Percentiles rank a stretch among this genome's conserved stretches.
These are phyloP conservation scores for Abelmoschus esculentus DNA, from an alignment of 345 rosid genomes.

Conservation along the genomic window DNA sequence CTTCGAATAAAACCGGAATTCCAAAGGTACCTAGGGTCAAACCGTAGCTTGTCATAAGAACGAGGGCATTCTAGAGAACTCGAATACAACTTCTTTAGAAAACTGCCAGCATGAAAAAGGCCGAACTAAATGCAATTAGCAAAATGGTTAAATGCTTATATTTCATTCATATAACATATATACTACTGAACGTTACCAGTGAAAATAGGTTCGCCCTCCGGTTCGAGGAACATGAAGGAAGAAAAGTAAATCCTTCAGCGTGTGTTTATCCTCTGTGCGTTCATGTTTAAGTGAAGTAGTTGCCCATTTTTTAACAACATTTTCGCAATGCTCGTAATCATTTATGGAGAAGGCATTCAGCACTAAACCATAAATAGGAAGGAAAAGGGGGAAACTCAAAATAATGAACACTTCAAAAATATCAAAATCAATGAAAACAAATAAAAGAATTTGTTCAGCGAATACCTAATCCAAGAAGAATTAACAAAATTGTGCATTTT, in stretches of 20 bases:
- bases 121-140: not conserved
- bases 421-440: not conserved
- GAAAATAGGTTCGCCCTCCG: slow-evolving; percentile 90
- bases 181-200: slow-evolving; percentile 47
- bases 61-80: slow-evolving; percentile 76
- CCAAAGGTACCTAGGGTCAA: slow-evolving; percentile 71
- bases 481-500: slow-evolving; percentile 28
- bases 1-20: not conserved
- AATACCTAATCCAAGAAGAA: slow-evolving; percentile 47
- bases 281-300: slow-evolving; percentile 45
- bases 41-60: slow-evolving; percentile 82
- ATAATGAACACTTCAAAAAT: not conserved
- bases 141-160: not conserved
- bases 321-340: slow-evolving; percentile 57
- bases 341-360: slow-evolving; percentile 36
- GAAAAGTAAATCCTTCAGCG: slow-evolving; percentile 65
- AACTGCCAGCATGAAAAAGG: slow-evolving; percentile 41
- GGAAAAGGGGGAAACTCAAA: not conserved
- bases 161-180: not conserved
- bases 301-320: slow-evolving; percentile 63
- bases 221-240: slow-evolving; percentile 95
- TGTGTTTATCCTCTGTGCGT: slow-evolving; percentile 47
- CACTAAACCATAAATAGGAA: slow-evolving; percentile 12
- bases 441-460: not conserved
- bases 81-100: slow-evolving; percentile 72